Conservation (phyloP, 257 asterid genomes). For the Solanum bulbocastanum region DNA sequence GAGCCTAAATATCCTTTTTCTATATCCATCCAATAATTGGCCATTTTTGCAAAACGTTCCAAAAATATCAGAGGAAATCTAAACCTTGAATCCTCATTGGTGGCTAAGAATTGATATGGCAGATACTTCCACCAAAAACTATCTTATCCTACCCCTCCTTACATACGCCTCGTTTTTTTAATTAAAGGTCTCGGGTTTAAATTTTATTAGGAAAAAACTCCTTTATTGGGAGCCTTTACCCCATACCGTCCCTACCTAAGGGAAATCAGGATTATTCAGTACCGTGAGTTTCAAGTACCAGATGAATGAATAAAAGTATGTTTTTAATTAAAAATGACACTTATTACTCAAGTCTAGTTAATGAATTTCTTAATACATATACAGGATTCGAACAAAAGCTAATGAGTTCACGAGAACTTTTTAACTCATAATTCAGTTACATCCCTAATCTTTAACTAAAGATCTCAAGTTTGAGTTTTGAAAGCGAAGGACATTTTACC, state of each 20-base stretch:
- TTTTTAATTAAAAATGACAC: not conserved
- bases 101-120: slow-evolving; percentile 25
- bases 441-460: not conserved
- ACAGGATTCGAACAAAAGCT: not conserved
- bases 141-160: slow-evolving; percentile 49
- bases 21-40: not conserved
- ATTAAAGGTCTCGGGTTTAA: not conserved
- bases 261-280: too few species aligned
- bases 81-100: slow-evolving; percentile 53
- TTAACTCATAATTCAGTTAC: not conserved
- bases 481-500: fast-evolving
- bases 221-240: not conserved
- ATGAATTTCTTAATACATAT: not conserved
- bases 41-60: not conserved
- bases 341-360: too few species aligned
- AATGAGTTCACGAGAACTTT: not conserved
- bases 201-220: too few species aligned
- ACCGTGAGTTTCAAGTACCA: too few species aligned
- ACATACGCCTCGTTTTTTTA: not conserved
- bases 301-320: too few species aligned
- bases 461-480: not conserved
- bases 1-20: slow-evolving; percentile 9
- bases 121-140: slow-evolving; percentile 26
- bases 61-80: slow-evolving; percentile 42
- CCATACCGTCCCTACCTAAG: too few species aligned